phyloP scores from a whole-genome alignment of 345 rosid species.

The Clarkia xantiana region DNA sequence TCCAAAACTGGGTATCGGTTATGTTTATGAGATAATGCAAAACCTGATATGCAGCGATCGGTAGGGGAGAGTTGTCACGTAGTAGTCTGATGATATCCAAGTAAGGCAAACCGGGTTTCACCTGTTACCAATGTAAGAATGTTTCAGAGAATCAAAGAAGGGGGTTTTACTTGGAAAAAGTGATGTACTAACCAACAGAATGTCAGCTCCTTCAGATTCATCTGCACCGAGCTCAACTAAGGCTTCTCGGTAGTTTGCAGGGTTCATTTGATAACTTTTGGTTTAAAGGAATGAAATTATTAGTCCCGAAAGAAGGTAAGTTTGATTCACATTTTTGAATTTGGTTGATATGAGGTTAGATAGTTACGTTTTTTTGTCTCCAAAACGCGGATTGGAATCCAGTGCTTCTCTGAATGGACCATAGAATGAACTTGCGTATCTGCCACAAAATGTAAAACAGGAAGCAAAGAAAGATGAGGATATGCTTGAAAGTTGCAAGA shows the following conservation, averaged over 20 bases:
- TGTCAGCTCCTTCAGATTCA: conserved; percentile 95
- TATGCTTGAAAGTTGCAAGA: too few relatives aligned
- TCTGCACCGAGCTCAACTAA: conserved; percentile 72
- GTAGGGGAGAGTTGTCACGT: conserved; percentile 61
- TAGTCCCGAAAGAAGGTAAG: conserved; percentile 1
- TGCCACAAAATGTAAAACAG: conserved; percentile 6
- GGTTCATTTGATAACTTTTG: conserved; percentile 94
- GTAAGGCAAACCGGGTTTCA: conserved; percentile 94
- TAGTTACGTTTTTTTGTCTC: conserved; percentile 75
- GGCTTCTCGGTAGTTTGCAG: conserved; percentile 88
- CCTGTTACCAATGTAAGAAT: conserved; percentile 29
- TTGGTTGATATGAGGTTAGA: background rate
- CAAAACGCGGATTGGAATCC: conserved; percentile 89
- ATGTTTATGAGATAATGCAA: background rate
- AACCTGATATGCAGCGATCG: conserved; percentile 95
- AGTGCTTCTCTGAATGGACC: conserved; percentile 95
- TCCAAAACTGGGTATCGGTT: background rate
- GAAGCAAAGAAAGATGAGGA: too few relatives aligned
- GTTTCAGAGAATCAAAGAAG: conserved; percentile 2
- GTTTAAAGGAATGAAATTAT: conserved; percentile 17
- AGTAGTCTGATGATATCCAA: conserved; percentile 87
- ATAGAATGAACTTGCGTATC: conserved; percentile 91
- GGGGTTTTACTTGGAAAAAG: too few relatives aligned
- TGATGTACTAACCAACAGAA: conserved; percentile 59
- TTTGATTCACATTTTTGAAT: background rate